Conservation (phyloP, 2,329 filamentous ascomycete genomes). For the Colletotrichum sp. region DNA sequence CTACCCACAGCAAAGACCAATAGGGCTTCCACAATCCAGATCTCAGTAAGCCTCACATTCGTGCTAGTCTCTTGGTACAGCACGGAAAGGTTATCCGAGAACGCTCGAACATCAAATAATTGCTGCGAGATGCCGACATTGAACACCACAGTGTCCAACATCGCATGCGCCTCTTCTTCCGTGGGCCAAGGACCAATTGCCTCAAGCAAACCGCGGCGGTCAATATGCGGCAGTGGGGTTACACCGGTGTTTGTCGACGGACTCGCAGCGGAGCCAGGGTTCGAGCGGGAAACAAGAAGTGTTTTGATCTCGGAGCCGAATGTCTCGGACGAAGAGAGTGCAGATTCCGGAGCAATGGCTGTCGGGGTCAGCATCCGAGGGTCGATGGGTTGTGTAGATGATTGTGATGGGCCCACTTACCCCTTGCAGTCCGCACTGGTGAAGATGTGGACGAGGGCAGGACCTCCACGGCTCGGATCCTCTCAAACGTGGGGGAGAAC, state of each 20-base stretch:
- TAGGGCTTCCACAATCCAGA: constrained; percentile 6
- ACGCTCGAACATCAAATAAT: constrained; percentile 10
- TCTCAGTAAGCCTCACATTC: background rate
- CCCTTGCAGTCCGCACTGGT: background rate
- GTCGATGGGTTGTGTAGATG: accelerated
- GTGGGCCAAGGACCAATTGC: background rate
- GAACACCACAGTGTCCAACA: background rate
- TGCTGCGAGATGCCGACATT: constrained; percentile 17
- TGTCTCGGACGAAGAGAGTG: background rate
- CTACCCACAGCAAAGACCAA: constrained; percentile 6
- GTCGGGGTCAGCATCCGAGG: background rate
- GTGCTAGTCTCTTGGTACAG: background rate
- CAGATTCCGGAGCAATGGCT: constrained; percentile 4
- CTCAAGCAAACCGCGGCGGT: background rate
- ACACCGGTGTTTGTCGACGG: background rate
- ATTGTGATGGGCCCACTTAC: background rate
- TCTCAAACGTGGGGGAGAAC: background rate
- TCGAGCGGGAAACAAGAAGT: background rate
- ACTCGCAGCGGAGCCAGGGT: background rate
- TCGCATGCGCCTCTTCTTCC: background rate
- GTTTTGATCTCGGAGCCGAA: constrained; percentile 11
- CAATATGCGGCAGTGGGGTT: background rate
- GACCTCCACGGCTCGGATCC: background rate
- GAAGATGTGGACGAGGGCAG: background rate
- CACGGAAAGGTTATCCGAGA: constrained; percentile 8